Conservation (phyloP, 495 filamentous ascomycete genomes). For the Penicillium tannophilum region DNA sequence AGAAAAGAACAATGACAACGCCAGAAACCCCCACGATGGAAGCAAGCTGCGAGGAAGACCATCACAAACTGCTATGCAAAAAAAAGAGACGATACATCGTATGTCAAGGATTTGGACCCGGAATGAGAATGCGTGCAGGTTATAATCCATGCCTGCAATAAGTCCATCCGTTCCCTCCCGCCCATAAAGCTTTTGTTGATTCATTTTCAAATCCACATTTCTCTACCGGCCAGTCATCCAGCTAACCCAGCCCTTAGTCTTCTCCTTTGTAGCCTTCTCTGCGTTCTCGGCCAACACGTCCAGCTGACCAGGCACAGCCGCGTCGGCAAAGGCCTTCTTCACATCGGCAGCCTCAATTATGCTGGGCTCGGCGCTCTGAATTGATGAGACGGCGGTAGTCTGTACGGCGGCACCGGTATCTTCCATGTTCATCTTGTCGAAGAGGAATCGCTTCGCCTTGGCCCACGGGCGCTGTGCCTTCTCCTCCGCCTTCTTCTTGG, state of each 20-base stretch:
- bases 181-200: slow-evolving; percentile 3
- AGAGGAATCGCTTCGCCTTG: slow-evolving; percentile 44
- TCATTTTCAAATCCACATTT: not conserved
- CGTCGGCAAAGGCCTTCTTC: slow-evolving; percentile 28
- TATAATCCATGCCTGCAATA: not conserved
- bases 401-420: slow-evolving; percentile 34
- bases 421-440: slow-evolving; percentile 52
- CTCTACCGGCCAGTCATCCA: slow-evolving; percentile 36
- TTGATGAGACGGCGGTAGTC: slow-evolving; percentile 14
- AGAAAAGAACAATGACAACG: slow-evolving; percentile 27
- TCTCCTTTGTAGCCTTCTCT: slow-evolving; percentile 41
- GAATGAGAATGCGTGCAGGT: not conserved
- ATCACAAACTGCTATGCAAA: slow-evolving; percentile 33
- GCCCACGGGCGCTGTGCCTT: slow-evolving; percentile 48
- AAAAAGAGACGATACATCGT: slow-evolving; percentile 19
- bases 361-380: slow-evolving; percentile 13
- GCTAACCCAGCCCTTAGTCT: slow-evolving; percentile 45
- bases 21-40: slow-evolving; percentile 34
- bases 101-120: slow-evolving; percentile 14
- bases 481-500: slow-evolving; percentile 42
- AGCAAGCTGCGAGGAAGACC: slow-evolving; percentile 21
- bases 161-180: not conserved
- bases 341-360: slow-evolving; percentile 45
- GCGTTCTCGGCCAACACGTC: slow-evolving; percentile 47
- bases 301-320: slow-evolving; percentile 36